Evolutionary conservation across 805 yeast genomes (phyloP), one percentile per base, ranked within the genome.

Genomic region (Ogataea nitratoaversa): DNA sequence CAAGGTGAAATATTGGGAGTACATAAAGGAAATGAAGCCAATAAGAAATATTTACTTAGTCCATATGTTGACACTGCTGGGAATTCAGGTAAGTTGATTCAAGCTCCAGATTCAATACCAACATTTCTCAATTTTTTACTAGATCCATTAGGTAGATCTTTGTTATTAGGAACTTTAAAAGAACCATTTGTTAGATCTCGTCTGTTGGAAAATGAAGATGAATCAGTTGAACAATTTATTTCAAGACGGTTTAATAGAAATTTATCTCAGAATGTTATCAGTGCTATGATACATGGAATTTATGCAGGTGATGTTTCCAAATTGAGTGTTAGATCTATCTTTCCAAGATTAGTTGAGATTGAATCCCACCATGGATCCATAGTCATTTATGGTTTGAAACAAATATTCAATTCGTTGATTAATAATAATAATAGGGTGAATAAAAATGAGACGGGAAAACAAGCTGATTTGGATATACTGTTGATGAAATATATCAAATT

Each of bases 221-320:
- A 89, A 63, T 70, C 83, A 8, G 79, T 91, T 1, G 80, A 76
- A 33, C 66, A 72, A 2, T 87, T 88, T 53, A 57, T 90, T 27
- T 55, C 66, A 2, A 67, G 97, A 47, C 63, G 96, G 44, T 82
- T 89, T 56, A 90, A 90, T 3, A 66, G 68, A 8, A 66, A 68
- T 8, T 17, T 64, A n/a, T 66, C 73, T 3, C 65, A 64, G 42
- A 80, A 85, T 37, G 62, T 91, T 12, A 63, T 84, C 17, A 84
- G 95, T 60, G 98, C 96, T 0, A 64, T 89, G 4, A 68, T 84
- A 57, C 88, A 89, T 54, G 99, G 99, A 0, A 79, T 93, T 1
- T 91, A 89, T 60, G 96, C 95, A 1, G 93, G 87, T n/a, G 95
- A 90, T 59, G 70, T 79, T 2, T 53, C 70, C 5, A 66, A 74